A percentile compares a stretch with the other conserved stretches of the same genome.
phyloP scores from a whole-genome alignment of 2,329 filamentous ascomycete species.

The Sphaerulina vaccinii region DNA sequence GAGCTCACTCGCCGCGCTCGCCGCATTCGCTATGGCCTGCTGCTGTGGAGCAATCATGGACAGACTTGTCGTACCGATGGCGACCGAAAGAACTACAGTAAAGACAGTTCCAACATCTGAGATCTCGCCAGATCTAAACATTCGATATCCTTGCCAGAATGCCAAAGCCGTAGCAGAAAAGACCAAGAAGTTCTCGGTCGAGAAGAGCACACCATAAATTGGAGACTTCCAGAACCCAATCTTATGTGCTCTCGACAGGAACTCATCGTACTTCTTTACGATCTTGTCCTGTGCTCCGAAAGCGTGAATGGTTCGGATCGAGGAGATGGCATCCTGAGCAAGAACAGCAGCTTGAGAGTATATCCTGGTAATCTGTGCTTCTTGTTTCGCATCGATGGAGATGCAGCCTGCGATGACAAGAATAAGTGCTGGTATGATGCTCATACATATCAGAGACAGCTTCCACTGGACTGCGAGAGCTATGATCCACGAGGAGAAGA shows the following conservation, averaged over 20 bases:
- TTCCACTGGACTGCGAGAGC: constrained; percentile 46
- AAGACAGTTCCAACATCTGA: constrained; percentile 37
- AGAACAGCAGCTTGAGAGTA: constrained; percentile 47
- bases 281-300: constrained; percentile 50
- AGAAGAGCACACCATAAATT: constrained; percentile 38
- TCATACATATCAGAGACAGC: constrained; percentile 47
- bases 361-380: constrained; percentile 38
- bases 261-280: constrained; percentile 44
- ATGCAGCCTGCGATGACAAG: constrained; percentile 36
- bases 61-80: constrained; percentile 42
- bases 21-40: constrained; percentile 44
- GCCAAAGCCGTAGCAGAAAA: constrained; percentile 41
- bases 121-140: constrained; percentile 38
- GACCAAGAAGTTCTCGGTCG: constrained; percentile 43
- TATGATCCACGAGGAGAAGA: constrained; percentile 43
- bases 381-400: constrained; percentile 39
- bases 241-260: constrained; percentile 44
- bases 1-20: constrained; percentile 44
- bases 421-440: constrained; percentile 49
- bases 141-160: constrained; percentile 48
- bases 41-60: constrained; percentile 43
- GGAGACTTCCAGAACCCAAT: constrained; percentile 48
- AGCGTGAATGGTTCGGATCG: constrained; percentile 51
- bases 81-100: constrained; percentile 34
- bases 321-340: constrained; percentile 53